phyloP scores from a whole-genome alignment of 176 grass and related monocot species.

The sorghum (Sorghum bicolor) region DNA sequence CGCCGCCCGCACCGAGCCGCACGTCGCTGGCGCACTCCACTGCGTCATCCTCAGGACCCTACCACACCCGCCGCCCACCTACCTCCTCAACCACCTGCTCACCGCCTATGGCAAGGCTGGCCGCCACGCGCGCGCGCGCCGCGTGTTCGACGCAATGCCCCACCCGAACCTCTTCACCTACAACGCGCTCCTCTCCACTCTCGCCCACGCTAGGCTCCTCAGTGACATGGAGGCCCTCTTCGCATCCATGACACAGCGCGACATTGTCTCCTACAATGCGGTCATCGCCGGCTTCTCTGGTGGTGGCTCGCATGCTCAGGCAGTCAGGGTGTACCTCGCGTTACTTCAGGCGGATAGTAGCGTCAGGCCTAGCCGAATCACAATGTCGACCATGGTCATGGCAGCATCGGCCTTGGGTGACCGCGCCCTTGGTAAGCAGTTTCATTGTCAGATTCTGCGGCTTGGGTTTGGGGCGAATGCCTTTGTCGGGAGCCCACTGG shows the following conservation, averaged over 20 bases:
- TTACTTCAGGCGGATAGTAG: constrained; percentile 27
- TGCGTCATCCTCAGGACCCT: constrained; percentile 40
- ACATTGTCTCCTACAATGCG: constrained; percentile 57
- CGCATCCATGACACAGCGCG: constrained; percentile 31
- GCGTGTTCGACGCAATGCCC: constrained; percentile 54
- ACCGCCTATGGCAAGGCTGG: constrained; percentile 33
- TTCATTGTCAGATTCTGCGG: constrained; percentile 53
- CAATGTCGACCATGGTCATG: constrained; percentile 53
- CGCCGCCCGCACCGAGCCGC: not conserved
- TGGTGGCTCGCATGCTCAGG: not conserved
- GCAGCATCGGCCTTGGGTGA: constrained; percentile 21
- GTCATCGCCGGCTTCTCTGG: constrained; percentile 43
- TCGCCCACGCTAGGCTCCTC: constrained; percentile 28
- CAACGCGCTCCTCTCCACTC: constrained; percentile 54
- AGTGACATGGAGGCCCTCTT: constrained; percentile 35
- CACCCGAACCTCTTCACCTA: constrained; percentile 43
- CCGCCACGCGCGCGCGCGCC: constrained; percentile 27
- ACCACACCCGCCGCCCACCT: not conserved
- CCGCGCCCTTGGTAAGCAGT: constrained; percentile 36
- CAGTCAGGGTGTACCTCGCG: constrained; percentile 1
- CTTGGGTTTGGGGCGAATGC: constrained; percentile 44
- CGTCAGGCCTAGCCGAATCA: constrained; percentile 43
- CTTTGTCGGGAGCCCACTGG: constrained; percentile 48
- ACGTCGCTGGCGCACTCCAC: constrained; percentile 17
- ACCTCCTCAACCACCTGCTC: constrained; percentile 55